A percentile compares a stretch with the other conserved stretches of the same genome.
These are phyloP conservation scores for Pelomyxa schiedti DNA, from an alignment of 78 protist genomes.

Conservation along the genomic window DNA sequence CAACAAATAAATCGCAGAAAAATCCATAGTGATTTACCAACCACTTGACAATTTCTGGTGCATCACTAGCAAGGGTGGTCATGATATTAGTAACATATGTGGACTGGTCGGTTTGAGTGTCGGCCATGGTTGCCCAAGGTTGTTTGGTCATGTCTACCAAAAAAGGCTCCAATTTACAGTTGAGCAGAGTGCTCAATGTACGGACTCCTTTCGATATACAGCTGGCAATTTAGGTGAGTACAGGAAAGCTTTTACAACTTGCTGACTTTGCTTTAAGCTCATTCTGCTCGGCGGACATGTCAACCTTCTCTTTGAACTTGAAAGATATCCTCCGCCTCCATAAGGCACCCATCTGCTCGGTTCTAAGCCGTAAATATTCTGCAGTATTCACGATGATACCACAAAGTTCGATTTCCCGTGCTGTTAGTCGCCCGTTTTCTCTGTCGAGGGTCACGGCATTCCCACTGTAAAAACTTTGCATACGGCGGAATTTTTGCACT, in stretches of 20 bases:
- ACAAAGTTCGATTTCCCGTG: constrained; percentile 1
- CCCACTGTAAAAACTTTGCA: too few species aligned
- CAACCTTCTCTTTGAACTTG: constrained; percentile 13
- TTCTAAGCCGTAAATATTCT: constrained; percentile 25
- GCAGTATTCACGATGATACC: constrained; percentile 42
- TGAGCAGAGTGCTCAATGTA: background rate
- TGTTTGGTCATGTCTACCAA: background rate
- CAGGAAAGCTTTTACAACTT: background rate
- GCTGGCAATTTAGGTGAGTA: background rate
- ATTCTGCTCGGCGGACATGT: constrained; percentile 1
- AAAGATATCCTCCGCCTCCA: constrained; percentile 16
- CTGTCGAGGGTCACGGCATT: constrained; percentile 19
- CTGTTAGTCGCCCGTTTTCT: constrained; percentile 3
- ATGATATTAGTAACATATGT: background rate
- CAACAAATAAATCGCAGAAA: background rate
- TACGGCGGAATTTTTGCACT: background rate
- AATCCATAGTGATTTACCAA: background rate
- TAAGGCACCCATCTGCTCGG: constrained; percentile 7
- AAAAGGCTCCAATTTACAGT: background rate
- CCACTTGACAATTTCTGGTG: background rate
- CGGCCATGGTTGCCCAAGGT: background rate
- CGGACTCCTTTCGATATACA: background rate
- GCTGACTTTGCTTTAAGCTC: background rate
- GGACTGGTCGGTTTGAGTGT: background rate
- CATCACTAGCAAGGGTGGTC: background rate